Evolutionary conservation across 2,329 filamentous ascomycete species (phyloP).

Genomic region (Metarhizium anisopliae): DNA sequence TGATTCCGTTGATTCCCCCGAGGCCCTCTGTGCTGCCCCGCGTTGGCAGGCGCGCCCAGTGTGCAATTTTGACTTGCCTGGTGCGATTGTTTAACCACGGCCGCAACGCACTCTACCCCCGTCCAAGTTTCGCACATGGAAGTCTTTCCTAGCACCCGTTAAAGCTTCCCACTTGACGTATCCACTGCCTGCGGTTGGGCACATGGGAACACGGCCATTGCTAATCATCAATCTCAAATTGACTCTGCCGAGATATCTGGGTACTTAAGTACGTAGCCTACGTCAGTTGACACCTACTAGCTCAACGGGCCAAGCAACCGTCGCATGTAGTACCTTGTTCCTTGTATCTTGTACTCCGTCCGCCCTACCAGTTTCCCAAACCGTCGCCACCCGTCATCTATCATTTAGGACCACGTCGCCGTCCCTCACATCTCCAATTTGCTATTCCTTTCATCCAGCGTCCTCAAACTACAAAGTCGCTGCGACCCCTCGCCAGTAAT

Average conservation of each 20-base stretch:
- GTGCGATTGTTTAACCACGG: no score
- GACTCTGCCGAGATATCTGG: no score
- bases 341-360: neutral
- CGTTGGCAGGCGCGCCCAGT: neutral
- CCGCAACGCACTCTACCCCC: no score
- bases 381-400: constrained; percentile 2
- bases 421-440: neutral
- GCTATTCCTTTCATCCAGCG: neutral
- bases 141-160: neutral
- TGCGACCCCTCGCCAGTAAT: neutral
- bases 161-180: neutral
- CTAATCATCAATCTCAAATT: no score
- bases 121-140: no score
- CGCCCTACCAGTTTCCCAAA: neutral
- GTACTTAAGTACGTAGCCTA: no score
- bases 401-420: constrained; percentile 2
- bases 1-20: neutral
- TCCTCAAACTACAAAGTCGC: constrained; percentile 1
- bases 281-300: neutral
- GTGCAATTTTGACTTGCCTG: no score
- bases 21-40: neutral
- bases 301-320: neutral
- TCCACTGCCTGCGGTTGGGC: no score
- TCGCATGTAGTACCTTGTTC: neutral
- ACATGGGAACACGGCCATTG: no score